phyloP scores from a whole-genome alignment of 495 filamentous ascomycete genomes.

The Friedmanniomyces simplex region DNA sequence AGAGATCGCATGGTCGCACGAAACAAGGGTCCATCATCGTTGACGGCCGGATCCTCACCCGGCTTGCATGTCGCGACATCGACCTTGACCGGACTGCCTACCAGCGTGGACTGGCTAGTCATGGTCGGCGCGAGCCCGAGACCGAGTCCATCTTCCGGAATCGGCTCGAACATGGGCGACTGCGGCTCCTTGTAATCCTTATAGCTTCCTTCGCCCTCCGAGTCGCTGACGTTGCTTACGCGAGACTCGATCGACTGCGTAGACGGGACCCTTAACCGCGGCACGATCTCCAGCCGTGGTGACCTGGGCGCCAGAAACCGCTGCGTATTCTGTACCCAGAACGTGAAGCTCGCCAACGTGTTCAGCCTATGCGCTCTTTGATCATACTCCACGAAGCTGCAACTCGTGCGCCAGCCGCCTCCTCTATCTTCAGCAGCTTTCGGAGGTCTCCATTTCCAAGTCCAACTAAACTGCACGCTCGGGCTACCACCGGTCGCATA shows the following conservation, averaged over 20 bases:
- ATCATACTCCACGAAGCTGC: constrained; percentile 94
- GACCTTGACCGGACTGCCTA: constrained; percentile 60
- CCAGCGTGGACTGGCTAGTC: constrained; percentile 32
- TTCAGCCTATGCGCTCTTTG: constrained; percentile 80
- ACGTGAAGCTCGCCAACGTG: constrained; percentile 82
- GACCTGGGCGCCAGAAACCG: constrained; percentile 30
- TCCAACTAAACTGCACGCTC: constrained; percentile 87
- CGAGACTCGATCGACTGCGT: constrained; percentile 71
- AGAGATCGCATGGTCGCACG: constrained; percentile 93
- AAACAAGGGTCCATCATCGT: constrained; percentile 92
- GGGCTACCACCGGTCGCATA: constrained; percentile 68
- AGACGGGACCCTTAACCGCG: constrained; percentile 70
- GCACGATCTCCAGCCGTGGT: constrained; percentile 63
- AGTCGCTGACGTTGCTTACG: constrained; percentile 45
- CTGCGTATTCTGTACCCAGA: constrained; percentile 66
- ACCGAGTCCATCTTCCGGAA: constrained; percentile 30
- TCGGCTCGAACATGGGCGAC: constrained; percentile 53
- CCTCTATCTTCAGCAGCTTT: constrained; percentile 72
- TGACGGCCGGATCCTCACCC: constrained; percentile 72
- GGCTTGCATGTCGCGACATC: constrained; percentile 80
- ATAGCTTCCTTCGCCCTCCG: constrained; percentile 35
- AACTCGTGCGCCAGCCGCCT: constrained; percentile 88
- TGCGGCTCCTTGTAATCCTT: constrained; percentile 49
- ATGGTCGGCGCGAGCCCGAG: constrained; percentile 31
- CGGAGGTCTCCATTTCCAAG: constrained; percentile 92